Conservation (phyloP, 2,329 filamentous ascomycete genomes). For the Hypoxylon sp. region DNA sequence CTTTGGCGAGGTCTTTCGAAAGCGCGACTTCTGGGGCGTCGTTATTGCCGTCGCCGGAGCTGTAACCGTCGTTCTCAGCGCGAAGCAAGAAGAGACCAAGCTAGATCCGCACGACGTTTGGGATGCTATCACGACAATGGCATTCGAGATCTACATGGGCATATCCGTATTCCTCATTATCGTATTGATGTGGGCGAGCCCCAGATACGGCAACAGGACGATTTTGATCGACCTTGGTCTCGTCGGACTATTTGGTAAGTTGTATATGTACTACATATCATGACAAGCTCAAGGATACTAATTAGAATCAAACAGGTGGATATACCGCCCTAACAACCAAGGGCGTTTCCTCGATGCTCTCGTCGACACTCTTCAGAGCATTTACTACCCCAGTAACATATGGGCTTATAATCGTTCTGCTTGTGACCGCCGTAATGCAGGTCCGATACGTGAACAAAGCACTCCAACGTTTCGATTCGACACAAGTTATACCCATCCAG, state of each 20-base stretch:
- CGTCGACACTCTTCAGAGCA: conserved; percentile 85
- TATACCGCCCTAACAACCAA: conserved; percentile 98
- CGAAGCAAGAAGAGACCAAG: conserved; percentile 87
- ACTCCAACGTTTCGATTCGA: conserved; percentile 93
- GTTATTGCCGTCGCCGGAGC: conserved; percentile 86
- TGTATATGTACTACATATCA: conserved; percentile 13
- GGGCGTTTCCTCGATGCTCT: conserved; percentile 93
- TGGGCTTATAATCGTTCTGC: conserved; percentile 77
- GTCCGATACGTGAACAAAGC: conserved; percentile 92
- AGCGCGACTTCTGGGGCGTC: conserved; percentile 86
- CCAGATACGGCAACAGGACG: conserved; percentile 81
- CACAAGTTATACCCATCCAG: conserved; percentile 96
- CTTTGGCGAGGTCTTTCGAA: conserved; percentile 88
- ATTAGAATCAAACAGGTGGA: conserved; percentile 65
- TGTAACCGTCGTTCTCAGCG: conserved; percentile 91
- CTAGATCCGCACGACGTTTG: conserved; percentile 90
- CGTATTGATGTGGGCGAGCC: conserved; percentile 81
- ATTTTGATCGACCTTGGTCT: conserved; percentile 93
- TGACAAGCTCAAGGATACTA: conserved; percentile 18
- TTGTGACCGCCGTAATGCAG: conserved; percentile 91
- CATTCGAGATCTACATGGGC: conserved; percentile 89
- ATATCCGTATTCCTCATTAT: conserved; percentile 78
- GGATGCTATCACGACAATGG: conserved; percentile 84
- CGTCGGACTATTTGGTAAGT: conserved; percentile 88
- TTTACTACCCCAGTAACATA: conserved; percentile 95